Evolutionary conservation across 805 yeast species (phyloP).

Genomic region (Candida mattraensis): DNA sequence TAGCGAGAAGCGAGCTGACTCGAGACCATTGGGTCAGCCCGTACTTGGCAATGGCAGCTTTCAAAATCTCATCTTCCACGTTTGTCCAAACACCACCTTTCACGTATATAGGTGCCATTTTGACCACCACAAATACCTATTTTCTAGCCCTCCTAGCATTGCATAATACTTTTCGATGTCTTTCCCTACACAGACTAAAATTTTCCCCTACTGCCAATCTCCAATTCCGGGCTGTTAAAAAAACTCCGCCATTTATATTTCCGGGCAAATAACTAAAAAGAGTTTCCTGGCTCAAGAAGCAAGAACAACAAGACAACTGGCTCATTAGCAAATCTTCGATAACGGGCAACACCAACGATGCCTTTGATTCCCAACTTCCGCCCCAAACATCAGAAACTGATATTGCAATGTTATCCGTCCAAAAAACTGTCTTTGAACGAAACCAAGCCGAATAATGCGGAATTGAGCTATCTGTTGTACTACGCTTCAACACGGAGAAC

Average conservation of each 20-base stretch:
- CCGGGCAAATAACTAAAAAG: too few relatives aligned
- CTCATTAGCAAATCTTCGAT: neutral
- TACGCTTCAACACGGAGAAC: slow-evolving; percentile 89
- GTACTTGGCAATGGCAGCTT: slow-evolving; percentile 89
- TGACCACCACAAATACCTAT: too few relatives aligned
- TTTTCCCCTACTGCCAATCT: too few relatives aligned
- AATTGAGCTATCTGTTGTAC: slow-evolving; percentile 80
- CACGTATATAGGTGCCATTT: slow-evolving; percentile 64
- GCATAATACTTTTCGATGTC: too few relatives aligned
- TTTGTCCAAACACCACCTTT: slow-evolving; percentile 93
- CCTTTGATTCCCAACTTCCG: slow-evolving; percentile 21
- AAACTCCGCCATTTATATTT: too few relatives aligned
- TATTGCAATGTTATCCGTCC: slow-evolving; percentile 93
- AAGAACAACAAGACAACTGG: neutral
- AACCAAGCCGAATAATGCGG: slow-evolving; percentile 90
- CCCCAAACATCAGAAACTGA: slow-evolving; percentile 87
- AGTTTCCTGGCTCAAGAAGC: neutral
- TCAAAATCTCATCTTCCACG: slow-evolving; percentile 78
- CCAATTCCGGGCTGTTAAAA: too few relatives aligned
- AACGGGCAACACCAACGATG: slow-evolving; percentile 11
- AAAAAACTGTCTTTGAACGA: slow-evolving; percentile 57
- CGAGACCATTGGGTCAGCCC: slow-evolving; percentile 95
- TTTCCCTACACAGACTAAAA: too few relatives aligned
- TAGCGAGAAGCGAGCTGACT: slow-evolving; percentile 79
- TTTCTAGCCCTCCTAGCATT: too few relatives aligned